Percentiles rank a stretch among this genome's conserved stretches.
Conservation (phyloP, 1,284 basidiomycete genomes). For the Sporisorium graminicola region DNA sequence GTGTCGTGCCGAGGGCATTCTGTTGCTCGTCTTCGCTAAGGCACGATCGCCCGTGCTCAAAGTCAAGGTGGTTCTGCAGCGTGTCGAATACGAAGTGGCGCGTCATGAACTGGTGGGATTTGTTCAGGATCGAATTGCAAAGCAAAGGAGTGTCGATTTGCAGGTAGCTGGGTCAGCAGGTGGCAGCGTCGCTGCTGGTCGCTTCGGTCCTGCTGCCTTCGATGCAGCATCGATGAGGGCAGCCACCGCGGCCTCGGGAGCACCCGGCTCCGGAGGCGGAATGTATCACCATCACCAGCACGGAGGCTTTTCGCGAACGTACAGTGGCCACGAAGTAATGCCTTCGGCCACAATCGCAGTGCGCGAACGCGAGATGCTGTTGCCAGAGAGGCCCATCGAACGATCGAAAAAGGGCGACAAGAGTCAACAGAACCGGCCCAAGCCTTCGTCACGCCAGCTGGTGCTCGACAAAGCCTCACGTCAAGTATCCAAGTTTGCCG, state of each 20-base stretch:
- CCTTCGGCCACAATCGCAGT: slow-evolving; percentile 46
- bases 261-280: slow-evolving; percentile 18
- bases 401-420: slow-evolving; percentile 53
- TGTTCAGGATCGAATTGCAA: slow-evolving; percentile 58
- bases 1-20: slow-evolving; percentile 67
- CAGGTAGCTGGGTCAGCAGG: slow-evolving; percentile 39
- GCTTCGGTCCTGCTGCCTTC: slow-evolving; percentile 16
- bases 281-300: slow-evolving; percentile 39
- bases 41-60: slow-evolving; percentile 60
- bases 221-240: slow-evolving; percentile 30
- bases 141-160: slow-evolving; percentile 54
- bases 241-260: slow-evolving; percentile 12
- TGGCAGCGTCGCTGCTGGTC: slow-evolving; percentile 1
- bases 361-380: slow-evolving; percentile 51
- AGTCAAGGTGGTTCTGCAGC: slow-evolving; percentile 59
- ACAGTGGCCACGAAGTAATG: slow-evolving; percentile 49
- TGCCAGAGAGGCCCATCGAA: slow-evolving; percentile 53
- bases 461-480: slow-evolving; percentile 59
- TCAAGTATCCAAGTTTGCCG: slow-evolving; percentile 53
- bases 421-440: slow-evolving; percentile 51
- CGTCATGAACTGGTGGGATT: slow-evolving; percentile 57
- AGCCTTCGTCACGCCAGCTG: slow-evolving; percentile 49
- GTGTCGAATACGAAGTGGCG: slow-evolving; percentile 62
- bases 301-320: slow-evolving; percentile 34
- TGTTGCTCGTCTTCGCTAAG: slow-evolving; percentile 62